A percentile compares a stretch with the other conserved stretches of the same genome.
phyloP scores from a whole-genome alignment of 257 asterid species.

The Verbascum thapsus region DNA sequence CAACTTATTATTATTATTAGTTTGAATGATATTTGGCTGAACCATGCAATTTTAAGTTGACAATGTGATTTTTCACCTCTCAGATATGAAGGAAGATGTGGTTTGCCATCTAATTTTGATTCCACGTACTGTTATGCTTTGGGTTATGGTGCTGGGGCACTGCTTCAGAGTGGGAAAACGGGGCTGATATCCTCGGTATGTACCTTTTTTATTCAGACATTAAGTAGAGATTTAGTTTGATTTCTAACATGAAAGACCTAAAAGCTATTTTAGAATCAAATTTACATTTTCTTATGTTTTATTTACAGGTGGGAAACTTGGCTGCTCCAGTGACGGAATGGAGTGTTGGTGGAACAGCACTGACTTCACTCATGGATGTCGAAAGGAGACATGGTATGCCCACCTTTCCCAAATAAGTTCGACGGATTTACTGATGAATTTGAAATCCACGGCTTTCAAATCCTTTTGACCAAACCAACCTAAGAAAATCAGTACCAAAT shows the following conservation, averaged over 20 bases:
- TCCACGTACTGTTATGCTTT: slow-evolving; percentile 68
- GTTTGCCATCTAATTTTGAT: slow-evolving; percentile 77
- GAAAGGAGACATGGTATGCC: slow-evolving; percentile 80
- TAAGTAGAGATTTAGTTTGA: not conserved
- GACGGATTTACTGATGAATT: too few relatives aligned
- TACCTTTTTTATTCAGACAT: slow-evolving; percentile 3
- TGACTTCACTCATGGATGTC: slow-evolving; percentile 77
- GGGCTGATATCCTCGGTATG: slow-evolving; percentile 60
- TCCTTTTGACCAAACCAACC: too few relatives aligned
- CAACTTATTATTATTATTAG: not conserved
- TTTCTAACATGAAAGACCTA: not conserved
- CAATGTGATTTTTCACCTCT: slow-evolving; percentile 14
- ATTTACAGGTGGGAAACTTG: slow-evolving; percentile 69
- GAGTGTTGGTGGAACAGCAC: slow-evolving; percentile 80
- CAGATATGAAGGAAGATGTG: slow-evolving; percentile 85
- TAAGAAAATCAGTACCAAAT: too few relatives aligned
- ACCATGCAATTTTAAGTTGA: not conserved
- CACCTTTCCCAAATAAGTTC: not conserved
- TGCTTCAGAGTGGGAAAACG: slow-evolving; percentile 39
- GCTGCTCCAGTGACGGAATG: slow-evolving; percentile 75
- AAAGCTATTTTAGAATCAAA: too few relatives aligned
- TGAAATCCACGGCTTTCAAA: too few relatives aligned
- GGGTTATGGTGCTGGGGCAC: slow-evolving; percentile 53
- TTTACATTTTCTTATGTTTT: not conserved
- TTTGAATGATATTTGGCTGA: not conserved